phyloP scores from a whole-genome alignment of 257 asterid genomes.

The Solanum pimpinellifolium region DNA sequence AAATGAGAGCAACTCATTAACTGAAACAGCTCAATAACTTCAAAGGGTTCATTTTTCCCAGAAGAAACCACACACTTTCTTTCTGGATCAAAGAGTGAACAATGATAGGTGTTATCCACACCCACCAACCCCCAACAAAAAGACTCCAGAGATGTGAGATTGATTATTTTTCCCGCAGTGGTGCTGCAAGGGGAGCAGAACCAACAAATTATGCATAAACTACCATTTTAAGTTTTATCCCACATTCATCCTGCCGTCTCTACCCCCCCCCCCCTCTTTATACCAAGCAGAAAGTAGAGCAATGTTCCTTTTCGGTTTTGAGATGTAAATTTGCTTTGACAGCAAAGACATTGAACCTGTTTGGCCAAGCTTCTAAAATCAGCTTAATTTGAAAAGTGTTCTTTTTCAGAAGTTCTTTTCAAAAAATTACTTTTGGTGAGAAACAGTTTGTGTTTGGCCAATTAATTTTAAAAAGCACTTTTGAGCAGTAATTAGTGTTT shows the following conservation, averaged over 20 bases:
- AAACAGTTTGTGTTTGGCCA: not conserved
- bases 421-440: not conserved
- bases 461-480: not conserved
- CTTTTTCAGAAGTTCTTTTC: not conserved
- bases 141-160: not conserved
- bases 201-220: not conserved
- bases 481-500: not conserved
- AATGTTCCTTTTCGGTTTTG: not conserved
- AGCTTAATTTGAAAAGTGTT: not conserved
- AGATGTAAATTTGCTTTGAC: not conserved
- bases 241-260: not conserved
- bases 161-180: not conserved
- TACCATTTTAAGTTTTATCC: not conserved
- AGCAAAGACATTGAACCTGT: not conserved
- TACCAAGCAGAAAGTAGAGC: not conserved
- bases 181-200: not conserved
- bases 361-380: not conserved
- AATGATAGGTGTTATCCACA: not conserved
- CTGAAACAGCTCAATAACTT: conserved; percentile 3
- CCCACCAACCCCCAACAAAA: not conserved
- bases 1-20: conserved; percentile 6
- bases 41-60: not conserved
- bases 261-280: not conserved
- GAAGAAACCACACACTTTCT: not conserved
- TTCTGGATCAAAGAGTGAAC: not conserved